These are phyloP conservation scores for Drosera capensis DNA, from an alignment of 148 eudicot species.

Conservation along the genomic window DNA sequence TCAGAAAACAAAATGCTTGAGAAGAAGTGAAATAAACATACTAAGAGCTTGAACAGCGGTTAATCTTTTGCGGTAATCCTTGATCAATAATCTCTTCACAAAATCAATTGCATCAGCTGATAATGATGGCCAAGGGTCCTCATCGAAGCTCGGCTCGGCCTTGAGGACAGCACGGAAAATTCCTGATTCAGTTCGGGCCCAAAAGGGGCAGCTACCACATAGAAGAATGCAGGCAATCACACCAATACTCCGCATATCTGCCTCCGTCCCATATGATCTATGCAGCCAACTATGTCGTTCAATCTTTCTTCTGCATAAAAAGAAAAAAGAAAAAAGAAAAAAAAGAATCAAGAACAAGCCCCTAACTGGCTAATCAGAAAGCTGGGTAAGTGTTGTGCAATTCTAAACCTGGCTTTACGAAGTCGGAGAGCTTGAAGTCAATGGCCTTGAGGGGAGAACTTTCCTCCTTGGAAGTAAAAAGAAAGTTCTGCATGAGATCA, in stretches of 20 bases:
- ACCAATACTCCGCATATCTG: conserved; percentile 98
- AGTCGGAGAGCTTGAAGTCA: conserved; percentile 92
- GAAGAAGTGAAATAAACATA: conserved; percentile 27
- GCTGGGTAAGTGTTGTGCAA: background rate
- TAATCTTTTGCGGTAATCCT: conserved; percentile 82
- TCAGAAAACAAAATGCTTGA: background rate
- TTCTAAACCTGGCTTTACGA: conserved; percentile 81
- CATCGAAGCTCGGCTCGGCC: conserved; percentile 84
- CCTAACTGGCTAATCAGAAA: conserved; percentile 2
- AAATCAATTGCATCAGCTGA: conserved; percentile 81
- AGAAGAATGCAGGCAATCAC: conserved; percentile 96
- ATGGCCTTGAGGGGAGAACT: conserved; percentile 76
- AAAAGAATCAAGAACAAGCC: conserved; percentile 10
- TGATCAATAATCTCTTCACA: conserved; percentile 76
- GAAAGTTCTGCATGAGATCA: conserved; percentile 52
- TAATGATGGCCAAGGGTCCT: conserved; percentile 88
- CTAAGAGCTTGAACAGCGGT: conserved; percentile 93
- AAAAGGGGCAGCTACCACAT: conserved; percentile 92
- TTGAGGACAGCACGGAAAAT: conserved; percentile 83
- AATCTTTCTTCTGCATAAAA: conserved; percentile 68
- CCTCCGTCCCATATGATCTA: conserved; percentile 92
- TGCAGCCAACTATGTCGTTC: conserved; percentile 95
- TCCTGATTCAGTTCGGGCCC: conserved; percentile 94
- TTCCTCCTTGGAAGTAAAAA: conserved; percentile 67
- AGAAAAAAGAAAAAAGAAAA: background rate